Evolutionary conservation across 139 green algal genomes (phyloP), one percentile per base, ranked within the genome.

Genomic region (Yamagishiella unicocca): DNA sequence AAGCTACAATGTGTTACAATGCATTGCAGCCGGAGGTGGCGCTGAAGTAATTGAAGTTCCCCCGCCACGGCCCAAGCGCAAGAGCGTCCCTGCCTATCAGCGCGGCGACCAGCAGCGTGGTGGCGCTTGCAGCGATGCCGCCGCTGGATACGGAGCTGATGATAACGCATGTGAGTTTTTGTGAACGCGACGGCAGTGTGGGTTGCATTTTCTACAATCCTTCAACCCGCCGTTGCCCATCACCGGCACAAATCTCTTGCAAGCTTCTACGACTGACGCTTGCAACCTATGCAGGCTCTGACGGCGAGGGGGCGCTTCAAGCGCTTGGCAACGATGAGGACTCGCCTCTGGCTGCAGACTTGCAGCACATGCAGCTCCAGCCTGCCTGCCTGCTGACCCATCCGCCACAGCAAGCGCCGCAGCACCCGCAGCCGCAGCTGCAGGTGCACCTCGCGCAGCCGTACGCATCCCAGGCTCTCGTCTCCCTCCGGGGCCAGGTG

Each of bases 1-100:
- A n/a, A n/a, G n/a, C n/a, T n/a, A n/a, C n/a, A n/a, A n/a, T n/a
- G n/a, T n/a, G n/a, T n/a, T n/a, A n/a, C n/a, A 6, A 4, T 75
- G 17, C 58, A 2, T 62, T 37, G 1, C 72, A 64, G 79, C 42
- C 8, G 79, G 79, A 27, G 79, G 45, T 62, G 62, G 64, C 67
- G 85, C 89, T 5, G 85, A 89, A 3, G 88, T 92, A 70, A 90
- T 98, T 50, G 82, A 92, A 55, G 95, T 98, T 27, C 96, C 96
- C 0, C 96, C 96, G 19, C 95, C 96, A 0, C 89, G 96, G 4
- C 96, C 95, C 12, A 99, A 98, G 89, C 90, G 93, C 45, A 98
- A 97, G 87, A 92, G 92, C 21, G 54, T 78, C 14, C 93, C 77
- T 38, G 43, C 31, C 3, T 43, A 25, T 22, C 78, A 70, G 42